Conservation (phyloP, 257 asterid species). For the Ehretia macrophylla region DNA sequence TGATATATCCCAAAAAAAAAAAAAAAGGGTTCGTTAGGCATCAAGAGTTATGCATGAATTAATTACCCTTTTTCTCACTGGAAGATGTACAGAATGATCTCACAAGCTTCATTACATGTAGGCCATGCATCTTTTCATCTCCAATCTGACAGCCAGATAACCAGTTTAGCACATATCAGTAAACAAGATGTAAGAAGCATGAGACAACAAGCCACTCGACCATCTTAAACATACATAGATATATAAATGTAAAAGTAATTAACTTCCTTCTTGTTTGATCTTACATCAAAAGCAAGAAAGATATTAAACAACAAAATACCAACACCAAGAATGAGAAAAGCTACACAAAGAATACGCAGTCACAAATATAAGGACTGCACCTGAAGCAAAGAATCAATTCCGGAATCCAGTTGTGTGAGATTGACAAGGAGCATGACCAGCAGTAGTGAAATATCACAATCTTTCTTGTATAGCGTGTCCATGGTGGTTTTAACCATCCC, state of each 20-base stretch:
- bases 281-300: not conserved
- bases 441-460: constrained; percentile 49
- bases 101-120: constrained; percentile 82
- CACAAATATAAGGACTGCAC: constrained; percentile 30
- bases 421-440: constrained; percentile 91
- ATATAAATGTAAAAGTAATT: not conserved
- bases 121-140: constrained; percentile 83
- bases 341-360: not conserved
- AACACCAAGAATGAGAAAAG: not conserved
- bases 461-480: constrained; percentile 63
- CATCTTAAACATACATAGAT: not conserved
- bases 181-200: constrained; percentile 12
- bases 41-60: not conserved
- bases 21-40: constrained; percentile 16
- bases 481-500: constrained; percentile 48
- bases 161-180: not conserved
- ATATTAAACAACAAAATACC: not conserved
- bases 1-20: not conserved
- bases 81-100: constrained; percentile 81
- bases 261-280: not conserved
- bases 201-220: not conserved
- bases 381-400: constrained; percentile 86
- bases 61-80: constrained; percentile 43
- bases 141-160: constrained; percentile 43
- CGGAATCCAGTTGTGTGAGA: constrained; percentile 80